These are phyloP conservation scores for Jacaranda mimosifolia DNA, from an alignment of 257 asterid species.

Conservation along the genomic window DNA sequence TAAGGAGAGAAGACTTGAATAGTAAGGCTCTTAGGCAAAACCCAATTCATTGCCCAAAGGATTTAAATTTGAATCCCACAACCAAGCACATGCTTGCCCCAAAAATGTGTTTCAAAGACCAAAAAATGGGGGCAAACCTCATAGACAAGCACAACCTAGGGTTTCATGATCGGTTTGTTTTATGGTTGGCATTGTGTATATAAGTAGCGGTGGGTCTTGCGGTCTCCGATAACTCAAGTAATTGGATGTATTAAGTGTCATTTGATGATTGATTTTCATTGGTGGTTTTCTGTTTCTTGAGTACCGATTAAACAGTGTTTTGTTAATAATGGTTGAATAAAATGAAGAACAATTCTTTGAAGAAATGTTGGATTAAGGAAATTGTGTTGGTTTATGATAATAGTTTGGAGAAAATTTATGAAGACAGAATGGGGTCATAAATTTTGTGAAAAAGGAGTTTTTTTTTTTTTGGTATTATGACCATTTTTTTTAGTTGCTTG, in stretches of 20 bases:
- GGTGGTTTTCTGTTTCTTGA: not conserved
- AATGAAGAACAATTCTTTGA: not conserved
- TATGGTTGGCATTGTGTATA: slow-evolving; percentile 75
- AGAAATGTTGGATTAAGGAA: not conserved
- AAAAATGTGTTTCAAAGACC: slow-evolving; percentile 48
- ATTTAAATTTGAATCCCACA: too few species aligned
- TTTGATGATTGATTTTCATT: slow-evolving; percentile 17
- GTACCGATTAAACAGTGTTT: not conserved
- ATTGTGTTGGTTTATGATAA: not conserved
- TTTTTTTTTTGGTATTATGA: not conserved
- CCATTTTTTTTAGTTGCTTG: not conserved
- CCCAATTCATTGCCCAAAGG: too few species aligned
- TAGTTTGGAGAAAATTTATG: not conserved
- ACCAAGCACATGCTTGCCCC: too few species aligned
- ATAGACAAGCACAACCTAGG: too few species aligned
- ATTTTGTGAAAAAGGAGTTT: not conserved
- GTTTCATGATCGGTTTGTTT: slow-evolving; percentile 65
- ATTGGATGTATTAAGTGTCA: not conserved
- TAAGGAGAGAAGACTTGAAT: too few species aligned
- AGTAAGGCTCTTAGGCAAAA: too few species aligned
- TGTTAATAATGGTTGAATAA: not conserved
- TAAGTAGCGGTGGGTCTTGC: slow-evolving; percentile 78
- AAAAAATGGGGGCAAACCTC: too few species aligned
- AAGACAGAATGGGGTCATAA: not conserved
- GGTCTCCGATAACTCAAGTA: slow-evolving; percentile 93